These are phyloP conservation scores for Staphylotrichum tortipilum DNA, from an alignment of 495 filamentous ascomycete genomes.

Conservation along the genomic window DNA sequence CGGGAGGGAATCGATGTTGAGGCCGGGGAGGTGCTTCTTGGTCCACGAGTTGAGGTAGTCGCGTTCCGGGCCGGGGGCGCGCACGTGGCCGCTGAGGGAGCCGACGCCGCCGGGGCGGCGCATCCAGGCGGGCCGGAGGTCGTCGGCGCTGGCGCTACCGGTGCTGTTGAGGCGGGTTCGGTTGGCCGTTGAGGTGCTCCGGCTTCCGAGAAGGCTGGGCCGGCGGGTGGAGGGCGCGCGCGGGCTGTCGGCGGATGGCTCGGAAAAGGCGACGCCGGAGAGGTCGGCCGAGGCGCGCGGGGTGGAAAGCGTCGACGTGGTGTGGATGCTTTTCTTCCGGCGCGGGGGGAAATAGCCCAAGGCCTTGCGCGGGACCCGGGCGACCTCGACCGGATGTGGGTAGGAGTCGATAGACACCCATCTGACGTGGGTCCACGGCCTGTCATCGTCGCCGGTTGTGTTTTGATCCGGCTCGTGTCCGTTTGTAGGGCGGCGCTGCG, in stretches of 20 bases:
- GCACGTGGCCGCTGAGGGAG: constrained; percentile 58
- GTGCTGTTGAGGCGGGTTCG: constrained; percentile 19
- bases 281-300: constrained; percentile 57
- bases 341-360: constrained; percentile 89
- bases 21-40: constrained; percentile 62
- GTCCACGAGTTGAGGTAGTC: constrained; percentile 76
- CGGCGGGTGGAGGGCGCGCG: constrained; percentile 33
- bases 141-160: constrained; percentile 24
- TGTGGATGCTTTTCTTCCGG: constrained; percentile 62
- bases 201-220: constrained; percentile 26
- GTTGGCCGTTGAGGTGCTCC: constrained; percentile 11
- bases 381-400: constrained; percentile 68
- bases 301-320: constrained; percentile 48
- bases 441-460: constrained; percentile 31
- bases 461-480: constrained; percentile 20
- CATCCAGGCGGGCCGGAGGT: constrained; percentile 45
- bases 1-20: constrained; percentile 51
- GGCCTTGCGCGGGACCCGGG: constrained; percentile 67
- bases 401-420: constrained; percentile 75
- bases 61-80: constrained; percentile 66
- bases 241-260: constrained; percentile 26
- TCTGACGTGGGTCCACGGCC: constrained; percentile 72
- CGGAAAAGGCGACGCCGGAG: constrained; percentile 31
- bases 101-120: constrained; percentile 79
- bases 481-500: constrained; percentile 20